Base-by-base conservation (phyloP, 148 eudicot species). In the Hydrangea macrophylla region DNA sequence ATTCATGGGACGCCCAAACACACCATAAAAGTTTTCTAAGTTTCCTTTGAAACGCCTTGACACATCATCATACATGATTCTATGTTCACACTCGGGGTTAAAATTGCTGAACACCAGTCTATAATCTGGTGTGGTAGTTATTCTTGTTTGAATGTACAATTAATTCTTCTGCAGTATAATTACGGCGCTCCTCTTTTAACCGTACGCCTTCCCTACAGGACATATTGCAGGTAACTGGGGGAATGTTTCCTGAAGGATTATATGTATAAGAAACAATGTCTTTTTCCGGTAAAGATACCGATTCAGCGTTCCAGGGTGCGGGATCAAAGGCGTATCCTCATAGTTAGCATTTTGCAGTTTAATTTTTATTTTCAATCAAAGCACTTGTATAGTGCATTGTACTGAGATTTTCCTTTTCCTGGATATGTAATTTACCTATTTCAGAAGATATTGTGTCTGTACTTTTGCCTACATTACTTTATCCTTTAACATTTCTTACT, bases 271-370 rank as follows among this genome's bases (percentile, higher is more conserved):
- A 53, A 61, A 67, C 57, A 51, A 82, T 82, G 85, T 80, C 82
- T 72, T 50, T 26, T 66, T 75, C 32, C 57, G 64, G 56, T 61
- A 72, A 63, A 68, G 75, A 62, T 66, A 55, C 70, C 25, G 82
- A 79, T 66, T 48, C 70, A 0, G 61, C 71, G 40, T 82, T 82
- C 68, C 80, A 53, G 20, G 82, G 82, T 30, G 80, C 79, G 39
- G 85, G 82, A 61, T 63, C 78, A 57, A 79, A 82, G 64, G 59
- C 65, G 85, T 82, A 82, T 82, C 82, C 85, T 23, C 35, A 37
- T 55, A 25, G 33, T 26, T 37, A 3, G 32, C 48, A n/a, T n/a
- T n/a, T n/a, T n/a, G n/a, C n/a, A n/a, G n/a, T n/a, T n/a, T n/a
- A n/a, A n/a, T n/a, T n/a, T n/a, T n/a, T n/a, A n/a, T n/a, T n/a